Percentiles rank a stretch among this genome's conserved stretches.
Evolutionary conservation across 257 asterid species (phyloP).

Genomic region (Solanum chiquidenum): DNA sequence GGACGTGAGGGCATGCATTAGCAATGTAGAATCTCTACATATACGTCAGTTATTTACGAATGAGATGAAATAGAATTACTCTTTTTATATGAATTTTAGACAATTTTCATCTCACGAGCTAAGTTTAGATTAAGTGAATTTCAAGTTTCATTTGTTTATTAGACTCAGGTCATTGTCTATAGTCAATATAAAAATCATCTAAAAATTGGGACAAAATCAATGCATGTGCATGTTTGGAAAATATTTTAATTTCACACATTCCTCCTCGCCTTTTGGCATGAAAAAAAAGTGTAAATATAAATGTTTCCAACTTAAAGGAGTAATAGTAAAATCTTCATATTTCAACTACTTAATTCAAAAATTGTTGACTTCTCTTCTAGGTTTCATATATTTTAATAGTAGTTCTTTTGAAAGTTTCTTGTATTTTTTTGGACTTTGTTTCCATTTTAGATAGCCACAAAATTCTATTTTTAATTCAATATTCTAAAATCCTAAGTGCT

Average conservation of each 20-base stretch:
- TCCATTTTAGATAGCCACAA: not conserved
- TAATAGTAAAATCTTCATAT: not conserved
- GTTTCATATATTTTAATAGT: not conserved
- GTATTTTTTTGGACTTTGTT: not conserved
- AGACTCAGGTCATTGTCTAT: not conserved
- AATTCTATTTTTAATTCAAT: not conserved
- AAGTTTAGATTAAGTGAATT: not conserved
- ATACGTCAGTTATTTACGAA: not conserved
- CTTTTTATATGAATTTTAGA: not conserved
- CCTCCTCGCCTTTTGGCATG: not conserved
- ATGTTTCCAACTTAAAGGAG: not conserved
- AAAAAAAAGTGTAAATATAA: not conserved
- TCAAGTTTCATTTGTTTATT: not conserved
- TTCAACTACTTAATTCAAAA: not conserved
- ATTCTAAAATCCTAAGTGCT: not conserved
- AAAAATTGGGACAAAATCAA: not conserved
- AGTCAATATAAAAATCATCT: not conserved
- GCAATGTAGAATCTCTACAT: not conserved
- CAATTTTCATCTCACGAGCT: not conserved
- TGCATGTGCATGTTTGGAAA: not conserved
- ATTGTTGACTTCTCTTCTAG: not conserved
- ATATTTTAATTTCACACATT: not conserved
- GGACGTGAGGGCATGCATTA: not conserved
- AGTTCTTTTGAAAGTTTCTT: not conserved
- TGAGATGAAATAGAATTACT: accelerated